phyloP scores from a whole-genome alignment of 371 early-diverging fungal species.

The Rhizopus delemar region DNA sequence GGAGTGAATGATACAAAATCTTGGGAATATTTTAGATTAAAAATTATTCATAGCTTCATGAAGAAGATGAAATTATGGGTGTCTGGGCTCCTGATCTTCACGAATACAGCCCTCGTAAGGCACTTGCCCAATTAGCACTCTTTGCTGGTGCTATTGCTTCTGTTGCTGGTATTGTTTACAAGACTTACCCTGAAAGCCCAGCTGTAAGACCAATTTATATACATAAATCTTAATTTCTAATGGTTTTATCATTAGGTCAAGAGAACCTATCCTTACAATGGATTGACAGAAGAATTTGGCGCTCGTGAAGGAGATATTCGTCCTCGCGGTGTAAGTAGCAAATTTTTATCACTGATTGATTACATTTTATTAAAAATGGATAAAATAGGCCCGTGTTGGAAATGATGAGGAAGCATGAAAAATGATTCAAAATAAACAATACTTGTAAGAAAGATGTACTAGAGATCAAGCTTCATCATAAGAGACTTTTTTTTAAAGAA shows the following conservation, averaged over 20 bases:
- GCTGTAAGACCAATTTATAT: constrained; percentile 30
- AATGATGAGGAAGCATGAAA: constrained; percentile 5
- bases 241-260: constrained; percentile 27
- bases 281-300: constrained; percentile 50
- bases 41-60: constrained; percentile 48
- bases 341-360: neutral
- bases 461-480: neutral
- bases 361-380: neutral
- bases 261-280: constrained; percentile 54
- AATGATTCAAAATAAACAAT: neutral
- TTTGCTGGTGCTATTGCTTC: constrained; percentile 41
- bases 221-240: too few species aligned
- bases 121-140: constrained; percentile 51
- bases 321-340: constrained; percentile 46
- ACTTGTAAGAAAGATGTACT: neutral
- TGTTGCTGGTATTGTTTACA: constrained; percentile 50
- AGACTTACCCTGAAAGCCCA: constrained; percentile 48
- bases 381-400: constrained; percentile 30
- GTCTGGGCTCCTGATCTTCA: constrained; percentile 69
- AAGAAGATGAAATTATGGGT: constrained; percentile 65
- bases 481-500: constrained; percentile 12
- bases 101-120: constrained; percentile 56
- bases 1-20: neutral
- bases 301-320: constrained; percentile 48
- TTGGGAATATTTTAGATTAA: neutral